Conservation (phyloP, 768 basidiomycete species). For the Artomyces pyxidatus region DNA sequence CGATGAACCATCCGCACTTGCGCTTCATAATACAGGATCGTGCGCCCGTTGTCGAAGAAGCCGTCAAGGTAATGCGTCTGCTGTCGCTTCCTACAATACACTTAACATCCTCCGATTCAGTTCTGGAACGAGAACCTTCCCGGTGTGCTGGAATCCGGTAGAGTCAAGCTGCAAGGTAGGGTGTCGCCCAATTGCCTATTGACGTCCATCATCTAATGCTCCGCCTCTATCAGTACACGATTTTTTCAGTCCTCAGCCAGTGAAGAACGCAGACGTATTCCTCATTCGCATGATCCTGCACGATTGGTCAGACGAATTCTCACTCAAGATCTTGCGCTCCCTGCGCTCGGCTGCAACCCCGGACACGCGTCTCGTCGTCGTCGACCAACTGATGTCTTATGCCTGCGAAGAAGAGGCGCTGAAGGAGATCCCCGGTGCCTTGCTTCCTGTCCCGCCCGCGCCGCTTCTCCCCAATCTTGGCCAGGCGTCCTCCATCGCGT, state of each 20-base stretch:
- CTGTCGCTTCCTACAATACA: background rate
- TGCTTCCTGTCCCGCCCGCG: constrained; percentile 17
- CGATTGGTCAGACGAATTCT: constrained; percentile 30
- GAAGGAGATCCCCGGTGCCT: constrained; percentile 21
- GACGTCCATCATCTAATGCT: background rate
- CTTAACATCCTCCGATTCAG: background rate
- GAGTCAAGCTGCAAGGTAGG: background rate
- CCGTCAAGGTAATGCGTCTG: background rate
- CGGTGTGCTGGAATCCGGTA: background rate
- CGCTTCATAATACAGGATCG: background rate
- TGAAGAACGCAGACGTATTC: constrained; percentile 29
- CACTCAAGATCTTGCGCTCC: constrained; percentile 27
- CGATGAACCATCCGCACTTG: background rate
- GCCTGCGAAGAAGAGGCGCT: constrained; percentile 11
- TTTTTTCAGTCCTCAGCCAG: constrained; percentile 31
- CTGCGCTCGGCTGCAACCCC: constrained; percentile 29
- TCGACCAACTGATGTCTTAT: constrained; percentile 32
- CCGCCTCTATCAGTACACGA: constrained; percentile 22
- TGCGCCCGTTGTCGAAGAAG: background rate
- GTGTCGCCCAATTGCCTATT: background rate
- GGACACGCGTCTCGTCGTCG: constrained; percentile 31
- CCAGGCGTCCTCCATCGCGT: background rate
- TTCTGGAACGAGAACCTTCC: background rate
- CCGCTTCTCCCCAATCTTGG: constrained; percentile 24
- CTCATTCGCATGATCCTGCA: constrained; percentile 30